phyloP scores from a whole-genome alignment of 2,329 filamentous ascomycete species.

The Diaporthe velutina region DNA sequence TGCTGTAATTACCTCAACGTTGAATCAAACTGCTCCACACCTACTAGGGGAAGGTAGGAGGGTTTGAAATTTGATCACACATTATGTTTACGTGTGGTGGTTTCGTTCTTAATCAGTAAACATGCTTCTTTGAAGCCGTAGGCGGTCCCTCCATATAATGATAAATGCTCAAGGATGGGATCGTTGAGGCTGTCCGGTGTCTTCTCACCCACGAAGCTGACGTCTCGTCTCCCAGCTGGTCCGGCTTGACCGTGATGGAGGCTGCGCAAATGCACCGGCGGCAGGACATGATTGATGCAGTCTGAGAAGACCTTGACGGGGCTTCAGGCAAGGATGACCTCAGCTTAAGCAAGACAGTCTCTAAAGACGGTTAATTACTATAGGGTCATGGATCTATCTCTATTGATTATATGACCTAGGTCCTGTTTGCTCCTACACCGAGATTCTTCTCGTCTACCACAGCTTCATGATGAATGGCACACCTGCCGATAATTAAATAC shows the following conservation, averaged over 20 bases:
- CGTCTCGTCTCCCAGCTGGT: constrained; percentile 5
- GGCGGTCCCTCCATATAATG: no score
- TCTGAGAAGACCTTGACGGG: neutral
- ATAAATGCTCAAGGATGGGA: neutral
- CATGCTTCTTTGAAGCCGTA: no score
- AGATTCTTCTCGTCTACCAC: no score
- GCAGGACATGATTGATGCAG: neutral
- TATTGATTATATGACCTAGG: no score
- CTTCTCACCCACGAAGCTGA: neutral
- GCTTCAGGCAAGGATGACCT: neutral
- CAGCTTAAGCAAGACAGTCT: neutral
- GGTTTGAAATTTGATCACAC: no score
- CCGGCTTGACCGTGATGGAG: constrained; percentile 1
- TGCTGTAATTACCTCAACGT: neutral
- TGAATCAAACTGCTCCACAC: neutral
- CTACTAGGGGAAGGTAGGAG: no score
- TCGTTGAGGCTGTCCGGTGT: neutral
- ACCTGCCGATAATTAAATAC: no score
- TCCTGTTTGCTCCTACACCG: no score
- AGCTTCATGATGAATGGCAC: no score
- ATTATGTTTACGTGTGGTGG: no score
- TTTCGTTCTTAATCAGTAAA: no score
- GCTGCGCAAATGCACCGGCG: neutral
- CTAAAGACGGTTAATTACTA: neutral
- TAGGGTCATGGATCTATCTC: neutral